These are phyloP conservation scores for Ustilago nuda DNA, from an alignment of 1,284 basidiomycete species.

Conservation along the genomic window DNA sequence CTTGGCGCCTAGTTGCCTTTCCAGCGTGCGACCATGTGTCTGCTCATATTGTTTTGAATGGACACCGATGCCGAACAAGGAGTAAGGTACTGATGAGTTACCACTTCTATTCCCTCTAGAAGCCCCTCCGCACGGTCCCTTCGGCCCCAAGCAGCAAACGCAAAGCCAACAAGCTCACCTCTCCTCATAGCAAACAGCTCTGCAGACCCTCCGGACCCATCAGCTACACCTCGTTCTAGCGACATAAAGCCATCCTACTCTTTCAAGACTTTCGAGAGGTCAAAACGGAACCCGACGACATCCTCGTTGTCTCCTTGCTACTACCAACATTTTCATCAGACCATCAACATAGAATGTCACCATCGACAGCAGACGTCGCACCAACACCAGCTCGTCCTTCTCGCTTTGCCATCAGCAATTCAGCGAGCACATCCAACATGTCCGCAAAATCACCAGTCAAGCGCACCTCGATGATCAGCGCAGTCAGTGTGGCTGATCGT, in stretches of 20 bases:
- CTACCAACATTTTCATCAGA: not conserved
- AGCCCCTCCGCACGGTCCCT: not conserved
- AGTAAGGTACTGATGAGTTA: not conserved
- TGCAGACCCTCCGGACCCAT: not conserved
- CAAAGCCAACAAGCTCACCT: not conserved
- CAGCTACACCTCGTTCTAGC: not conserved
- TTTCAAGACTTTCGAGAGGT: not conserved
- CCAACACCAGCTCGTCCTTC: constrained; percentile 14
- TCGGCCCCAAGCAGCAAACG: not conserved
- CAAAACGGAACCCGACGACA: not conserved
- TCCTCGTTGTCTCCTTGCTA: not conserved
- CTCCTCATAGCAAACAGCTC: not conserved
- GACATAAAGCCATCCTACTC: not conserved
- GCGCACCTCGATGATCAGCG: constrained; percentile 30
- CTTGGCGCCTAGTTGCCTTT: not conserved
- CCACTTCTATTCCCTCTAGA: not conserved
- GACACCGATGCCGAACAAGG: not conserved
- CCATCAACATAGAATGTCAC: not conserved
- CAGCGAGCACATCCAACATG: constrained; percentile 10
- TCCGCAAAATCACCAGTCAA: constrained; percentile 12
- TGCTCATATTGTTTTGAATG: not conserved
- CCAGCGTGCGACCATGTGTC: not conserved
- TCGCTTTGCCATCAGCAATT: constrained; percentile 3
- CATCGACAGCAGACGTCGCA: constrained; percentile 7
- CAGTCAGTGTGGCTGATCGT: constrained; percentile 35